Base-by-base conservation (phyloP, 2,329 filamentous ascomycete species). In the Coniella lustricola region DNA sequence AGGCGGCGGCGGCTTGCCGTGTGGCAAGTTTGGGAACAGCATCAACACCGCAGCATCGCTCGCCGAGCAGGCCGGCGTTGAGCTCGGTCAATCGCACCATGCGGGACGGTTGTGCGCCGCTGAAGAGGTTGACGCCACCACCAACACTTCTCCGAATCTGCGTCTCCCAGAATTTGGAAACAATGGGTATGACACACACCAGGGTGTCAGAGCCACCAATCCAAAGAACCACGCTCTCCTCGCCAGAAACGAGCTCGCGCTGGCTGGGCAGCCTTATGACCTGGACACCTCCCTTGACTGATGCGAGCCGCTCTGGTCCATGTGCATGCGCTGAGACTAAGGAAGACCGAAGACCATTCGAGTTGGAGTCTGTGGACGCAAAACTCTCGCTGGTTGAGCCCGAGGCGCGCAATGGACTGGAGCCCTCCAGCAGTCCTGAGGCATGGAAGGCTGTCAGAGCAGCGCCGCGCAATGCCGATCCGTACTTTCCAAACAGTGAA, bases 401-500 rank as follows among this genome's bases (percentile, higher is more conserved):
- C 4, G 67, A 62, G 44, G 67, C 70, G n/a, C 77, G 73, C 36
- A 81, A 62, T 2, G 75, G 73, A 48, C 73, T 74, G 2, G 76
- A 79, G 17, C 79, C 78, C 52, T 84, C 81, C 1, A 84, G 69
- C 47, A 76, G 79, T 1, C 81, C 81, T 3, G 72, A 74, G 1
- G 74, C 68, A 50, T 71, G 77, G 55, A 83, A 84, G 7, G 70
- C 62, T 14, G 81, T 81, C 50, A 79, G 64, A 2, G 79, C 77
- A 2, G 78, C 77, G 32, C 80, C 80, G 16, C 71, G 70, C 31
- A 81, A 69, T 5, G 77, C 76, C 42, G 71, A 65, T 48, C 70
- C 70, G 29, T 76, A 64, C 55, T 73, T 77, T 35, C 68, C 73
- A 20, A 78, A 70, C 3, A 79, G 61, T 0, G 69, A 60, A 50